phyloP scores from a whole-genome alignment of 345 rosid genomes.

The Linum trigynum region DNA sequence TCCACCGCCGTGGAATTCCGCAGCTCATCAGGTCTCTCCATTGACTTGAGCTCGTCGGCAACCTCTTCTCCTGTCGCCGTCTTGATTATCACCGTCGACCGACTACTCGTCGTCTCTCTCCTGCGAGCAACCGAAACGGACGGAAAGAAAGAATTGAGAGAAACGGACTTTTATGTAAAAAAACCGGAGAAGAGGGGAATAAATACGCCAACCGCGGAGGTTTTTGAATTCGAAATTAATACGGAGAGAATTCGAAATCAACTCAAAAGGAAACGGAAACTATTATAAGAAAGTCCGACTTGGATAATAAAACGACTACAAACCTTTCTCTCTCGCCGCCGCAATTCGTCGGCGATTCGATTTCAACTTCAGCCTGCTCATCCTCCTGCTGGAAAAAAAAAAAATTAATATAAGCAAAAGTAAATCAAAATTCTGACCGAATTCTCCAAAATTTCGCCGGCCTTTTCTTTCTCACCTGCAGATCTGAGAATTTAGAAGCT shows the following conservation, averaged over 20 bases:
- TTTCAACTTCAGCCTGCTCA: constrained; percentile 32
- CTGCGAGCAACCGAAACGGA: constrained; percentile 9
- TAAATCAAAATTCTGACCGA: constrained; percentile 2
- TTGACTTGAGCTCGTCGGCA: constrained; percentile 20
- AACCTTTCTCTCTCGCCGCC: constrained; percentile 34
- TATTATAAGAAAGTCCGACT: background rate
- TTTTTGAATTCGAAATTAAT: constrained; percentile 22
- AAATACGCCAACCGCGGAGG: background rate
- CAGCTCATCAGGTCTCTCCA: constrained; percentile 6
- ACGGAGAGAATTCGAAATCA: constrained; percentile 8
- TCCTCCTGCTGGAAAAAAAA: constrained; percentile 17
- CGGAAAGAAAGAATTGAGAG: constrained; percentile 2
- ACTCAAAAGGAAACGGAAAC: background rate
- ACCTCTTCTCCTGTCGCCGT: constrained; percentile 22
- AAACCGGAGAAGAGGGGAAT: background rate
- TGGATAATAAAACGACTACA: background rate
- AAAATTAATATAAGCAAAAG: constrained; percentile 16
- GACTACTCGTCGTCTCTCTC: constrained; percentile 30
- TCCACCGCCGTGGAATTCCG: too few relatives aligned
- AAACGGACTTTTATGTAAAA: background rate
- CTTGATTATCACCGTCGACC: background rate
- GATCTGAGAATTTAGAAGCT: constrained; percentile 35
- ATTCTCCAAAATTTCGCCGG: constrained; percentile 18
- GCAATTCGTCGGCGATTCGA: constrained; percentile 24
- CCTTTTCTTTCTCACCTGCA: constrained; percentile 33